These are phyloP conservation scores for Russula ochroleuca DNA, from an alignment of 768 basidiomycete species.

Conservation along the genomic window DNA sequence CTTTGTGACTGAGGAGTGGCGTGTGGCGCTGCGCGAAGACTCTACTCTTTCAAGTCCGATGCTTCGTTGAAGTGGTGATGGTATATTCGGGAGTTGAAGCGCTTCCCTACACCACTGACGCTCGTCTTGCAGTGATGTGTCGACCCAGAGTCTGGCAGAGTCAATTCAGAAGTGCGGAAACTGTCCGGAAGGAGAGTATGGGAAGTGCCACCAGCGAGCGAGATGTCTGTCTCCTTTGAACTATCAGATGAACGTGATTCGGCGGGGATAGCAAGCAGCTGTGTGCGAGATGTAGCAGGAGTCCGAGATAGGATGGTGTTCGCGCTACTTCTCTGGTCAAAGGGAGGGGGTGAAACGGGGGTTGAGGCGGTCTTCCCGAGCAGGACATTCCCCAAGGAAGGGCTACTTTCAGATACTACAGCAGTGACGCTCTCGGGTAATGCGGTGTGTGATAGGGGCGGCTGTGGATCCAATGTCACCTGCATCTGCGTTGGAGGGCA, in stretches of 20 bases:
- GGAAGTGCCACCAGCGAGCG: constrained; percentile 39
- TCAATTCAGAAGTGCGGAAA: constrained; percentile 45
- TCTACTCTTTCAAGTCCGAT: constrained; percentile 50
- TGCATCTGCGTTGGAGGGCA: too few species aligned
- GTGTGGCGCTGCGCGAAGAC: constrained; percentile 46
- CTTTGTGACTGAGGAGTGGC: constrained; percentile 46
- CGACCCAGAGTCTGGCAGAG: constrained; percentile 43
- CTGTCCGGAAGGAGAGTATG: constrained; percentile 41
- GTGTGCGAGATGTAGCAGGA: constrained; percentile 26
- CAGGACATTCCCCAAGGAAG: too few species aligned
- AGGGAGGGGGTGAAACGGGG: constrained; percentile 29
- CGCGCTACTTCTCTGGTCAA: constrained; percentile 28
- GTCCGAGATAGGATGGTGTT: constrained; percentile 28
- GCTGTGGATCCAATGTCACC: too few species aligned
- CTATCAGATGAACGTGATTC: constrained; percentile 53
- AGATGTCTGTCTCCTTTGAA: constrained; percentile 43
- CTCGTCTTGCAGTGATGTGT: constrained; percentile 48
- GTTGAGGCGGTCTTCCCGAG: constrained; percentile 20
- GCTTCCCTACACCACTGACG: constrained; percentile 42
- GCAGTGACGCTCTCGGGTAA: too few species aligned
- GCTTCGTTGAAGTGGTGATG: constrained; percentile 59
- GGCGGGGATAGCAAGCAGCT: constrained; percentile 35
- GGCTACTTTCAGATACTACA: too few species aligned
- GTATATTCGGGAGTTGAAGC: constrained; percentile 51
- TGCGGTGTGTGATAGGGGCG: too few species aligned